Evolutionary conservation across 345 rosid species (phyloP).

Genomic region (Pistacia integerrima): DNA sequence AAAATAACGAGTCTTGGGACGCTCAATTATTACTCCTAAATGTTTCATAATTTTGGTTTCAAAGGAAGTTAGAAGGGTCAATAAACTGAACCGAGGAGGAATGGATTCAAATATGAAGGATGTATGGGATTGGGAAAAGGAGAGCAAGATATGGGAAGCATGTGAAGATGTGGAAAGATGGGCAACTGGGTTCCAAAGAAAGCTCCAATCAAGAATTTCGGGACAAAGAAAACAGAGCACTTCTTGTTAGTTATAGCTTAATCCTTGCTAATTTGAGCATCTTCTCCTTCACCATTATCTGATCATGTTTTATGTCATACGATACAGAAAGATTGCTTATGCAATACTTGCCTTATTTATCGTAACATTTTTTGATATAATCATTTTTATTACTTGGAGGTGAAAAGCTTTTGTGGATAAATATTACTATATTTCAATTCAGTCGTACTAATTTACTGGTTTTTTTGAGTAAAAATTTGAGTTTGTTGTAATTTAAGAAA

Average conservation of each 20-base stretch:
- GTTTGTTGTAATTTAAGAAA: no score
- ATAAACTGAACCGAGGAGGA: constrained; percentile 11
- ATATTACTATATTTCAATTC: background rate
- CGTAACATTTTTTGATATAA: no score
- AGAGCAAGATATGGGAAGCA: constrained; percentile 30
- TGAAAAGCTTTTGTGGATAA: background rate
- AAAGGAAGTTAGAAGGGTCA: constrained; percentile 17
- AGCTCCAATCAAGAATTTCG: background rate
- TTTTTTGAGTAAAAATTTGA: no score
- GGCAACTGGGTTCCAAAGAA: constrained; percentile 1
- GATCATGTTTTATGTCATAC: background rate
- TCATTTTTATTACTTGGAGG: background rate
- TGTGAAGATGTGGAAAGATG: constrained; percentile 32
- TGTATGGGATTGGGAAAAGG: constrained; percentile 34
- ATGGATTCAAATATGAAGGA: constrained; percentile 1
- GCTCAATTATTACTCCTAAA: background rate
- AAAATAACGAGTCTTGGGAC: background rate
- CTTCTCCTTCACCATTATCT: no score
- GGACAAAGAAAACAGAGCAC: no score
- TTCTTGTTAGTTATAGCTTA: no score
- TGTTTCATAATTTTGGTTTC: background rate
- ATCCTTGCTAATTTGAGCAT: background rate
- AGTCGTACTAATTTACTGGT: no score
- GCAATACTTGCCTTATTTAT: background rate
- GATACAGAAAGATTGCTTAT: background rate